Base-by-base conservation (phyloP, 805 yeast genomes). In the Soucietia sequanensis region DNA sequence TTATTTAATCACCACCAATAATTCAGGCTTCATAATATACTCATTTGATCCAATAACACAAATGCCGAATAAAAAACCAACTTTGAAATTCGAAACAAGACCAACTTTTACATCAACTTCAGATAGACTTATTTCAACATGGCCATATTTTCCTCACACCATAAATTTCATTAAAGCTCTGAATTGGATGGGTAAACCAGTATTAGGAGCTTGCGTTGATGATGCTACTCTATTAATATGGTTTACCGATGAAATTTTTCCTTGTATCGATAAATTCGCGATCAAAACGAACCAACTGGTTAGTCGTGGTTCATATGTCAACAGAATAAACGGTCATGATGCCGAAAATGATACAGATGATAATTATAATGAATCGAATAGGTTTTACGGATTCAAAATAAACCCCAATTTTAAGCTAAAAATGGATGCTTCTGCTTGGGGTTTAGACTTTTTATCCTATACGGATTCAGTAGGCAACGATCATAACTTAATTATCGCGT, bases 341-440 rank as follows among this genome's bases (percentile, higher is more conserved):
- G n/a, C n/a, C n/a, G n/a, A n/a, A n/a, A 13, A 13, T 15, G 21
- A 6, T 12, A 12, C 29, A 5, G 29, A 27, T 4, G 19, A 27
- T 19, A 27, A 15, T 15, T 14, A 15, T 15, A 25, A 13, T 6
- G 20, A 16, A n/a, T 35, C 21, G 8, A 37, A 32, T 24, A 13
- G 44, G 42, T 55, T 43, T 38, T 47, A 26, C 42, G 56, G 52
- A 6, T 34, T 51, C 8, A 44, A 44, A 20, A 36, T 58, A 2
- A 39, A 45, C 5, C 51, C 66, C 2, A 60, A 52, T 14, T 47
- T 56, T 23, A 48, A 45, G 17, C 35, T 72, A 3, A 58, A 54
- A 21, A 44, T 72, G 30, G 58, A 58, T 5, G 56, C 72, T 2
- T 76, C 84, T 1, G 76, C 72, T 2, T 82, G 89, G 89, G 85